phyloP scores from a whole-genome alignment of 2,329 filamentous ascomycete species.

The Monosporascus ibericus region DNA sequence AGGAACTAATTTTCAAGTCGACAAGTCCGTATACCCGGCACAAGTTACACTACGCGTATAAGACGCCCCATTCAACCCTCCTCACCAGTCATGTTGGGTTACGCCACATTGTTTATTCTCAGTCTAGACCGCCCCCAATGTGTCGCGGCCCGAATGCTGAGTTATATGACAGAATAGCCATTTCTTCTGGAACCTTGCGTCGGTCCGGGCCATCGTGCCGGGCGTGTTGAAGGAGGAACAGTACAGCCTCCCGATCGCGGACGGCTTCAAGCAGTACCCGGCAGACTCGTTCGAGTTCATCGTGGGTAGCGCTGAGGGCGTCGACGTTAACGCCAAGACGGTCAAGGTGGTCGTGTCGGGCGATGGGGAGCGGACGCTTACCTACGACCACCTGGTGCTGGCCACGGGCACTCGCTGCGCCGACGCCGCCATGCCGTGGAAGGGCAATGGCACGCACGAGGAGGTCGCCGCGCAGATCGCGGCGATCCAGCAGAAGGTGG shows the following conservation, averaged over 20 bases:
- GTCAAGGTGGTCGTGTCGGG: conserved; percentile 34
- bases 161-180: conserved; percentile 40
- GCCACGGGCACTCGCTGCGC: conserved; percentile 46
- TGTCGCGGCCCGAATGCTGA: conserved; percentile 1
- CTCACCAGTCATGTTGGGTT: no score
- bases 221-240: conserved; percentile 42
- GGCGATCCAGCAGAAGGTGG: conserved; percentile 33
- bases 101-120: no score
- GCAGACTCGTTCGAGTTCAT: conserved; percentile 44
- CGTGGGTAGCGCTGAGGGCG: conserved; percentile 38
- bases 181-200: conserved; percentile 54
- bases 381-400: conserved; percentile 52
- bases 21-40: no score
- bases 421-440: conserved; percentile 43
- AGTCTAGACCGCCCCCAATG: background rate
- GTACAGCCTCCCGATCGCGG: conserved; percentile 42
- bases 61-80: no score
- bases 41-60: no score
- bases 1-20: no score
- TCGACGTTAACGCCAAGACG: conserved; percentile 33
- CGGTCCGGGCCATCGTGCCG: conserved; percentile 49
- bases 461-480: conserved; percentile 36
- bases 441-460: conserved; percentile 41
- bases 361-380: conserved; percentile 24
- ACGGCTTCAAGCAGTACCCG: conserved; percentile 45